phyloP scores from a whole-genome alignment of 768 basidiomycete species.

The Lactifluus echinatus region DNA sequence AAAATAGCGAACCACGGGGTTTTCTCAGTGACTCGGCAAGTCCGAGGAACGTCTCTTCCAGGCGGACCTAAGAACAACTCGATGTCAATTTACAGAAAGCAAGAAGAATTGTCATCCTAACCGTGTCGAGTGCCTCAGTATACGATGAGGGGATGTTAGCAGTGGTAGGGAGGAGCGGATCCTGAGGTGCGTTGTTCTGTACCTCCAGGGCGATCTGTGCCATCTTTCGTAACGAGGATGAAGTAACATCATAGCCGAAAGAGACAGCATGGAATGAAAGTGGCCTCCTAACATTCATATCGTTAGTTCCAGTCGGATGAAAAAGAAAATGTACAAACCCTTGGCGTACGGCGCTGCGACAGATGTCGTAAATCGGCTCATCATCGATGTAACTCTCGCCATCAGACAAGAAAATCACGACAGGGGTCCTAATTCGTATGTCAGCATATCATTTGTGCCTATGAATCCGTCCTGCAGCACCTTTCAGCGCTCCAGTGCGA shows the following conservation, averaged over 20 bases:
- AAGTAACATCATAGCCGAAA: slow-evolving; percentile 35
- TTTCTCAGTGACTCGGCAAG: slow-evolving; percentile 51
- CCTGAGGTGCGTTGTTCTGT: no score
- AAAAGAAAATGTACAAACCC: slow-evolving; percentile 30
- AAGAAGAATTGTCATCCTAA: background rate
- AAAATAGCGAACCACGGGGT: slow-evolving; percentile 39
- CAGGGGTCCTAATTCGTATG: slow-evolving; percentile 30
- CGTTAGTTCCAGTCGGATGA: background rate
- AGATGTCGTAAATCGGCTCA: slow-evolving; percentile 33
- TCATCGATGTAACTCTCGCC: slow-evolving; percentile 32
- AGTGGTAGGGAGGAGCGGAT: no score
- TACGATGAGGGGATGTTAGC: no score
- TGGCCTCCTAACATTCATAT: no score
- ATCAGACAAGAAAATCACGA: no score
- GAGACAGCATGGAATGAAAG: no score
- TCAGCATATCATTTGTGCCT: slow-evolving; percentile 1
- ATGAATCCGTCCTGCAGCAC: no score
- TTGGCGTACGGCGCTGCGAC: slow-evolving; percentile 35
- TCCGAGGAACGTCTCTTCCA: slow-evolving; percentile 50
- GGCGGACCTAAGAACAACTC: slow-evolving; percentile 35
- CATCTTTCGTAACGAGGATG: slow-evolving; percentile 39
- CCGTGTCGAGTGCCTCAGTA: slow-evolving; percentile 32
- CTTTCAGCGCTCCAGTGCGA: slow-evolving; percentile 42
- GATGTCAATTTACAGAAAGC: background rate
- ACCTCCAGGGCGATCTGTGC: slow-evolving; percentile 40